phyloP scores from a whole-genome alignment of 257 asterid genomes.

The Nicotiana undulata region DNA sequence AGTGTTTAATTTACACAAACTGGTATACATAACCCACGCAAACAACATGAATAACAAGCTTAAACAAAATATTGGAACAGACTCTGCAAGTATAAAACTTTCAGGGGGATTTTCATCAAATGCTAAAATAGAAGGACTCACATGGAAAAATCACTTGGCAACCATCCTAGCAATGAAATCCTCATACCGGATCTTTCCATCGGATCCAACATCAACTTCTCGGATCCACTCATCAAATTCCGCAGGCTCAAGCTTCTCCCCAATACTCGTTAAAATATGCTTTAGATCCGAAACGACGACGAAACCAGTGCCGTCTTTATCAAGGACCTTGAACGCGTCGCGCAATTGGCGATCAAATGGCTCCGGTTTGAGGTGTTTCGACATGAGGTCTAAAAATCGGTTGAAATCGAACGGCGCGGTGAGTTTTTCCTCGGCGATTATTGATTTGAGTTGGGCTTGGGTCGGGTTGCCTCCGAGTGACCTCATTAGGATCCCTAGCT shows the following conservation, averaged over 20 bases:
- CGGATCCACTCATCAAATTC: conserved; percentile 97
- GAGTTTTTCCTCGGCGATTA: conserved; percentile 44
- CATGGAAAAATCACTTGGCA: conserved; percentile 42
- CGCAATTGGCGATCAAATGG: conserved; percentile 87
- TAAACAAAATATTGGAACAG: not conserved
- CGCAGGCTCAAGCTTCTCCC: conserved; percentile 82
- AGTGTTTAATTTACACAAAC: not conserved
- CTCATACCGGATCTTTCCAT: conserved; percentile 82
- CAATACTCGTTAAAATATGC: conserved; percentile 76
- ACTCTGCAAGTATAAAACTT: not conserved
- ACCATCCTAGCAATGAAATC: conserved; percentile 86
- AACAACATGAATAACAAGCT: not conserved
- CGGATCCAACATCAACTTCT: conserved; percentile 84
- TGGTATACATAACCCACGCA: not conserved
- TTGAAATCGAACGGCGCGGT: conserved; percentile 47
- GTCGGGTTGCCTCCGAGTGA: conserved; percentile 87
- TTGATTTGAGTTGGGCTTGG: conserved; percentile 53
- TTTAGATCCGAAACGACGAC: conserved; percentile 83
- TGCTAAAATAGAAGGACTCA: not conserved
- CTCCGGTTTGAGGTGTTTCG: conserved; percentile 64
- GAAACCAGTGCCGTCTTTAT: conserved; percentile 63
- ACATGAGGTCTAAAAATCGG: conserved; percentile 49
- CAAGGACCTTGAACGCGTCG: conserved; percentile 87
- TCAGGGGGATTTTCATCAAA: not conserved
- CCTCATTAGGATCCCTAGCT: conserved; percentile 81